Evolutionary conservation across 495 filamentous ascomycete species (phyloP).

Genomic region (Echria macrotheca): DNA sequence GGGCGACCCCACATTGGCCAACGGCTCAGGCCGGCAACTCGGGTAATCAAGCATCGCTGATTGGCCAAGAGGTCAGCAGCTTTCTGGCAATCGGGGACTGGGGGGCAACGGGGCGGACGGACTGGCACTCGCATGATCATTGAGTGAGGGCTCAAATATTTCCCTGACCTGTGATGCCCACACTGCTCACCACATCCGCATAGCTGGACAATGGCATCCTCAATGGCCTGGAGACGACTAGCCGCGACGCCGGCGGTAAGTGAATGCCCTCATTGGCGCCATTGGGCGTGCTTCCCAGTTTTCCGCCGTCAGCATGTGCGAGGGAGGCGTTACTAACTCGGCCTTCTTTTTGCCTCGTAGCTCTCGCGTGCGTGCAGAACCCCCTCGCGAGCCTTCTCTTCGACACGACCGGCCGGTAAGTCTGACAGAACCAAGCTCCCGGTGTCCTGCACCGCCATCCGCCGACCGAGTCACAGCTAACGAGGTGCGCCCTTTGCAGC

Average conservation of each 20-base stretch:
- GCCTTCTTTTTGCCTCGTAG: constrained; percentile 25
- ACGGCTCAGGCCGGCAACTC: constrained; percentile 26
- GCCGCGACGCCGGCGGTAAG: constrained; percentile 41
- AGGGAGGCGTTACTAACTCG: constrained; percentile 14
- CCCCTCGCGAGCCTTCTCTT: constrained; percentile 74
- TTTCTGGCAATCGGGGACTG: constrained; percentile 20
- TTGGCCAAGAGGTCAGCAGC: constrained; percentile 16
- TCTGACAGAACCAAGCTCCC: too few species aligned
- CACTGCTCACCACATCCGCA: constrained; percentile 18
- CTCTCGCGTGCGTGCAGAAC: constrained; percentile 41
- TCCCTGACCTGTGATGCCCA: constrained; percentile 26
- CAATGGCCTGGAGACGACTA: constrained; percentile 48
- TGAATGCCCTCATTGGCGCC: constrained; percentile 15
- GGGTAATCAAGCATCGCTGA: constrained; percentile 25
- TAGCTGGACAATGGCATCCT: constrained; percentile 43
- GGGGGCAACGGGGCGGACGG: constrained; percentile 1
- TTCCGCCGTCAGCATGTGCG: too few species aligned
- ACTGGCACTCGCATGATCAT: not conserved
- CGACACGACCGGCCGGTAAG: constrained; percentile 74
- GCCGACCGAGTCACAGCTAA: too few species aligned
- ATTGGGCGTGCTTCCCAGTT: too few species aligned
- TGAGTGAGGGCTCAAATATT: constrained; percentile 24
- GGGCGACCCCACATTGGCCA: not conserved
- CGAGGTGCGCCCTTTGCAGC: too few species aligned
- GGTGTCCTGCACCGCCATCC: too few species aligned